Evolutionary conservation across 2,329 filamentous ascomycete species (phyloP), one percentile per base, ranked within the genome.

Genomic region (Penicillium sp.): DNA sequence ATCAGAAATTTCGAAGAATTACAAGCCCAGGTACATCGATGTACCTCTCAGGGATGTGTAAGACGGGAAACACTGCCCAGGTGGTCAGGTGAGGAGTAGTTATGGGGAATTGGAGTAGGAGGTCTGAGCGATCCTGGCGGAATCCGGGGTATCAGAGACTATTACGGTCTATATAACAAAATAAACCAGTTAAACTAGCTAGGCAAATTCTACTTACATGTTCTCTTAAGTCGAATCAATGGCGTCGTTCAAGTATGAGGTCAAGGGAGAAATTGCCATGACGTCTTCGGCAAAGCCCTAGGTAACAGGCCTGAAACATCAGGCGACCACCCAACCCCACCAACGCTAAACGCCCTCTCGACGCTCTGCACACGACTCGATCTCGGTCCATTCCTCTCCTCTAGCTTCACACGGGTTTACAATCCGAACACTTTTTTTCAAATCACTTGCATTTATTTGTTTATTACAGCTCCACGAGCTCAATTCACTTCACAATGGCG

Each of bases 401-500:
- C 49, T 50, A 60, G 61, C 59, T 65, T 53, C 57, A 58, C 60
- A 55, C 56, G 57, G 57, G 61, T 64, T 61, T 54, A 59, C 56
- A 39, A 58, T 58, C 60, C 62, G 52, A 60, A 51, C 46, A 16
- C 37, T 43, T 57, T 61, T 51, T 56, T 50, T 43, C 50, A 60
- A 62, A 48, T 51, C 56, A 58, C 56, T 55, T 61, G 53, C 45
- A 57, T 58, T 40, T 51, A 47, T 51, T 56, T 39, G 53, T 54
- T 59, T 57, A 60, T 65, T 59, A 55, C 56, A 56, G 53, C 56
- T 55, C 46, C 57, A 63, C 61, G 69, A 71, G 69, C 62, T 50
- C 56, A 53, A 59, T 60, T 51, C 55, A 50, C 48, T 64, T 58
- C 70, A 74, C 68, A 69, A 75, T 75, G 73, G 71, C 72, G 55